A percentile compares a stretch with the other conserved stretches of the same genome.
These are phyloP conservation scores for Coemansia sp. DNA, from an alignment of 192 early-diverging fungal species.

Conservation along the genomic window DNA sequence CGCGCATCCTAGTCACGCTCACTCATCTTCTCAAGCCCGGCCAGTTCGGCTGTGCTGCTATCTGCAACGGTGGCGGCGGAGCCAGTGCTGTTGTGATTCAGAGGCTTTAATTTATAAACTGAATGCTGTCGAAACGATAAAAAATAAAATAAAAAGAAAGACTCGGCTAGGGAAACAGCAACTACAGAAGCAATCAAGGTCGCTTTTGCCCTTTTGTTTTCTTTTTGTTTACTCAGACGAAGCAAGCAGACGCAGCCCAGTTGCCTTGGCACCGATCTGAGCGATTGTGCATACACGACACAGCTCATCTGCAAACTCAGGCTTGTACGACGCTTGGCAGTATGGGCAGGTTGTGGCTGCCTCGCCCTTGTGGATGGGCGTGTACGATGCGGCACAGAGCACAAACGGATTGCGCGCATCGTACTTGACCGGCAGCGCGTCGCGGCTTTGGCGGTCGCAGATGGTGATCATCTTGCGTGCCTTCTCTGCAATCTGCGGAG, in stretches of 20 bases:
- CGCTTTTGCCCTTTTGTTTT: too few species aligned
- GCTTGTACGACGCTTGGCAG: conserved; percentile 85
- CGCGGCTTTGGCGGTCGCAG: conserved; percentile 77
- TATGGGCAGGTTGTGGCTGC: conserved; percentile 81
- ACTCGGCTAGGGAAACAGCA: neutral
- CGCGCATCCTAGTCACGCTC: conserved; percentile 82
- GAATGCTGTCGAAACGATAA: neutral
- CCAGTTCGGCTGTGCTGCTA: conserved; percentile 75
- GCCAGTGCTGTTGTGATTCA: conserved; percentile 13
- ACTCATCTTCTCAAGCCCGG: conserved; percentile 80
- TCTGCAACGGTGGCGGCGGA: conserved; percentile 73
- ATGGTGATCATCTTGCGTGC: conserved; percentile 77
- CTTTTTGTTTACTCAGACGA: conserved; percentile 17
- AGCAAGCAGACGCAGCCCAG: conserved; percentile 63
- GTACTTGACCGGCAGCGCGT: conserved; percentile 84
- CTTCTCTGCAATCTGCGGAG: conserved; percentile 75
- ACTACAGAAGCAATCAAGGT: neutral
- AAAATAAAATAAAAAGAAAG: neutral
- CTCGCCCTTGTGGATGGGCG: conserved; percentile 90
- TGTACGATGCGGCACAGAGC: conserved; percentile 80
- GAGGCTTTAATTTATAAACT: neutral
- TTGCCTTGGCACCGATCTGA: conserved; percentile 75
- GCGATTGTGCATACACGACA: conserved; percentile 90
- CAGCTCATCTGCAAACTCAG: conserved; percentile 75
- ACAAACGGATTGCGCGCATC: conserved; percentile 96